Evolutionary conservation across 768 basidiomycete species (phyloP), one percentile per base, ranked within the genome.

Genomic region (Hirschioporus abietinus): DNA sequence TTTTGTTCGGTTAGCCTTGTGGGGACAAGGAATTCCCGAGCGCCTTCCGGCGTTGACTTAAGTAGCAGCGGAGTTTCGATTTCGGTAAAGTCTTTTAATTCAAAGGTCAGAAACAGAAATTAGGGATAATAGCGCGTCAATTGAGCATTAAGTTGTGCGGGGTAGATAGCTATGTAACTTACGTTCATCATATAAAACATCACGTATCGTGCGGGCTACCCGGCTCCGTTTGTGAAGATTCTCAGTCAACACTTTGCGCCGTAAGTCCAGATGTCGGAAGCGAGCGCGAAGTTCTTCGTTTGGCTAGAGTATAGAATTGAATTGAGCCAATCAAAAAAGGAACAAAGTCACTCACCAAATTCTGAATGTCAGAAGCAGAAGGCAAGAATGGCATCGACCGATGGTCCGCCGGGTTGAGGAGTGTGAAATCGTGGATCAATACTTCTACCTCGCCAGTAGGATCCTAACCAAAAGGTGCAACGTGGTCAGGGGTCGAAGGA

Each of bases 11-110:
- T 77, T 58, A 80, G 72, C 60, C 95, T 90, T 26, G 88, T 86
- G 63, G 95, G 95, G 60, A 97, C 95, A 52, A 97, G 84, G 73
- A 92, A 98, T 75, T 98, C 95, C 70, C 95, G 84, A 0, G 95
- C 96, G 34, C 95, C 95, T 79, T 98, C 96, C 24, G 95, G 94
- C 1, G 95, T 91, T 8, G 95, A 96, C 74, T 91, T 89, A 30
- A 98, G 84, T 24, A 98, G 83, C 65, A 95, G 83, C 27, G 96
- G 96, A 0, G 96, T 98, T 76, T 98, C 96, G 35, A 98, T 92
- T 75, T 97, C 96, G 65, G 88, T 82, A 76, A 98, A 98, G 72
- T 85, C 96, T 97, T 65, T 71, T 15, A 20, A 5, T 52, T 15
- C 65, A 71, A 67, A 60, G 62, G 65, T 70, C 66, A 66, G 27